These are phyloP conservation scores for Begonia masoniana DNA, from an alignment of 306 rosid species.

Conservation along the genomic window DNA sequence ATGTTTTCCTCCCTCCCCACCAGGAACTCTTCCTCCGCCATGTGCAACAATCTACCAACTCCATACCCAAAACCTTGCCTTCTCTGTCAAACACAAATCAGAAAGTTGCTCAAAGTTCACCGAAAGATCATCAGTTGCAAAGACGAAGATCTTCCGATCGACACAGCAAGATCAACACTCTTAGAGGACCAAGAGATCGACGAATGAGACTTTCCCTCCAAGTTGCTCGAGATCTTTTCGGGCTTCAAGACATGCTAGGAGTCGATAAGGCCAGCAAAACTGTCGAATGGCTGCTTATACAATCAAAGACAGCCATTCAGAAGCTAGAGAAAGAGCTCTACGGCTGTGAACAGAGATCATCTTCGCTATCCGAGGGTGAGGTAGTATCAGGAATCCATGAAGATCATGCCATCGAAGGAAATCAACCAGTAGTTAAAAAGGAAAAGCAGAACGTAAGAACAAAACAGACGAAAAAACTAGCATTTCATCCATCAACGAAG, in stretches of 20 bases:
- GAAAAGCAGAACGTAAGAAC: constrained; percentile 9
- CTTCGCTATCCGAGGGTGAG: constrained; percentile 58
- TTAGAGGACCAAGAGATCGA: constrained; percentile 61
- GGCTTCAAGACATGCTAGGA: constrained; percentile 70
- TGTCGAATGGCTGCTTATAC: constrained; percentile 68
- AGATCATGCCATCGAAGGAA: constrained; percentile 6
- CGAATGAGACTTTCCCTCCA: constrained; percentile 79
- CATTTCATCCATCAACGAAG: constrained; percentile 24
- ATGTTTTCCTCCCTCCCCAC: constrained; percentile 19
- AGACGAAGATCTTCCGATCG: constrained; percentile 51
- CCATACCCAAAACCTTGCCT: no score
- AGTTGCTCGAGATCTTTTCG: constrained; percentile 65
- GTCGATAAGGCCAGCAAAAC: constrained; percentile 90
- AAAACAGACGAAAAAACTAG: constrained; percentile 22
- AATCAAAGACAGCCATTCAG: constrained; percentile 41
- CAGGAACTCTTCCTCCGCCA: constrained; percentile 17
- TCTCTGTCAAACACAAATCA: background rate
- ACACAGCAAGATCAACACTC: constrained; percentile 77
- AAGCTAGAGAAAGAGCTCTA: constrained; percentile 28
- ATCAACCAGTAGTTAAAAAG: constrained; percentile 9
- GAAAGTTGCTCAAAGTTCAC: background rate
- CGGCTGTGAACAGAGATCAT: constrained; percentile 8
- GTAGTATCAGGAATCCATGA: constrained; percentile 36
- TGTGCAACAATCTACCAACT: constrained; percentile 7
- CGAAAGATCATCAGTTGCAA: constrained; percentile 13